A percentile compares a stretch with the other conserved stretches of the same genome.
These are phyloP conservation scores for Laburnicola sp. DNA, from an alignment of 2,329 filamentous ascomycete species.

Conservation along the genomic window DNA sequence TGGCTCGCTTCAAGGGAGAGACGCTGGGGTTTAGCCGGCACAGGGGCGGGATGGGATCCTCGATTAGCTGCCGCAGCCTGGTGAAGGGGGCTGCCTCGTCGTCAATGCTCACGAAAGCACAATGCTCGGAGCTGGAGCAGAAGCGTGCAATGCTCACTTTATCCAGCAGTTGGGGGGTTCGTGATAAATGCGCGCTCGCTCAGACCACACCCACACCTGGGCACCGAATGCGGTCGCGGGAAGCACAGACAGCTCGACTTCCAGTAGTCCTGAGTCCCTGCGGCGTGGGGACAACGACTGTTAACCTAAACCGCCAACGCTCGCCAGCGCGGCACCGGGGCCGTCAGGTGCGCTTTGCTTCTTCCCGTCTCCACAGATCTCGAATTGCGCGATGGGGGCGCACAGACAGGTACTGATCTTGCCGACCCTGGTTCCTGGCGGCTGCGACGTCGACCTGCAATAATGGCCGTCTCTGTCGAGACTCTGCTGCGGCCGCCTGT, in stretches of 20 bases:
- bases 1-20: constrained; percentile 44
- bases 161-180: constrained; percentile 33
- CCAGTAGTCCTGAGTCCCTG: neutral
- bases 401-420: constrained; percentile 39
- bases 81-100: constrained; percentile 31
- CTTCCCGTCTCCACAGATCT: constrained; percentile 46
- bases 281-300: constrained; percentile 2
- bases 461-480: constrained; percentile 23
- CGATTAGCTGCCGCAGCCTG: constrained; percentile 43
- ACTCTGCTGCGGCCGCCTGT: constrained; percentile 40
- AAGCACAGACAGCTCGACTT: neutral
- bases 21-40: constrained; percentile 44
- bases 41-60: constrained; percentile 37
- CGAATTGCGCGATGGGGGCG: constrained; percentile 29
- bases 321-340: constrained; percentile 32
- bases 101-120: constrained; percentile 37
- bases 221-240: constrained; percentile 14
- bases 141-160: constrained; percentile 32
- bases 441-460: constrained; percentile 38
- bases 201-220: constrained; percentile 21
- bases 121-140: constrained; percentile 16
- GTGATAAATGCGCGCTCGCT: constrained; percentile 18
- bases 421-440: constrained; percentile 29
- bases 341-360: constrained; percentile 41
- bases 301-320: constrained; percentile 36